phyloP scores from a whole-genome alignment of 371 early-diverging fungal genomes.

The Mortierella sp. region DNA sequence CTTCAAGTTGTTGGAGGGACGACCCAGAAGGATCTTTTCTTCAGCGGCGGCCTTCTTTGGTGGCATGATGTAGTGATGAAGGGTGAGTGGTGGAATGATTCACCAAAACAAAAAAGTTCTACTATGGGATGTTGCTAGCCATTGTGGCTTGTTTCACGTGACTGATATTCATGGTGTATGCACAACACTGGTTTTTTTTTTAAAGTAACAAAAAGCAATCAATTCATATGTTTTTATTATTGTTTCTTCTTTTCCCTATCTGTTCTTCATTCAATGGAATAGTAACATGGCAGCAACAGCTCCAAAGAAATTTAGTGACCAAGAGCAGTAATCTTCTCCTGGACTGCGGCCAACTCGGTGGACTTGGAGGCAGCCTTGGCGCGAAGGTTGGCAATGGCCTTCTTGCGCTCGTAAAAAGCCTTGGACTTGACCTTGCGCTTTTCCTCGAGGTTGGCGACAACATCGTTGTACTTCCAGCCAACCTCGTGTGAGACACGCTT shows the following conservation, averaged over 20 bases:
- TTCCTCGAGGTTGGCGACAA: constrained; percentile 95
- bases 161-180: not conserved
- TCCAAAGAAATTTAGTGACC: constrained; percentile 67
- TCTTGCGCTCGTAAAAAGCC: constrained; percentile 95
- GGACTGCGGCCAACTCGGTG: constrained; percentile 65
- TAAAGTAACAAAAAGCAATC: constrained; percentile 33
- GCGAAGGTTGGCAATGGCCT: constrained; percentile 72
- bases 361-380: constrained; percentile 73
- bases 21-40: constrained; percentile 90
- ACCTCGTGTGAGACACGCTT: constrained; percentile 96
- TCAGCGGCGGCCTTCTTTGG: constrained; percentile 87
- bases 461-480: constrained; percentile 99
- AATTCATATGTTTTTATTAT: constrained; percentile 25
- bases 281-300: constrained; percentile 11
- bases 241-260: constrained; percentile 15
- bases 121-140: no score
- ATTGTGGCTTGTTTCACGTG: constrained; percentile 2
- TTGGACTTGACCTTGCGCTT: constrained; percentile 96
- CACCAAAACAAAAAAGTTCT: constrained; percentile 5
- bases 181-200: constrained; percentile 2
- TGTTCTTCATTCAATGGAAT: constrained; percentile 20
- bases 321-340: constrained; percentile 68
- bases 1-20: constrained; percentile 93
- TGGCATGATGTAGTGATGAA: constrained; percentile 59
- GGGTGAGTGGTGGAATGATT: constrained; percentile 17